Percentiles rank a stretch among this genome's conserved stretches.
phyloP scores from a whole-genome alignment of 2,329 filamentous ascomycete species.

The Diaporthe caulivora region DNA sequence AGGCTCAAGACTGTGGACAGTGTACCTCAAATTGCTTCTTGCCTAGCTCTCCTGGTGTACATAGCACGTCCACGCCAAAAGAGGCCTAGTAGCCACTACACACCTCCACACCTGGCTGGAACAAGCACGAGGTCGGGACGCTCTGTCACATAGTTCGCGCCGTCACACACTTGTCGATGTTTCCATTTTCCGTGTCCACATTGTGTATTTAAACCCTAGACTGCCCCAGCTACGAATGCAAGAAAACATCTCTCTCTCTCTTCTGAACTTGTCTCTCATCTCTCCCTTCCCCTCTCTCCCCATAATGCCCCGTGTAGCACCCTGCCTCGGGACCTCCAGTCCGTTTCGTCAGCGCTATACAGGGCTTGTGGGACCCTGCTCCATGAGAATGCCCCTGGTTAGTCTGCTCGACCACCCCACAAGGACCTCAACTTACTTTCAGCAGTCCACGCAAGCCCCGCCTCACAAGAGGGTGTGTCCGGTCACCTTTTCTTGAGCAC shows the following conservation, averaged over 20 bases:
- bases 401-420: neutral
- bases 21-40: neutral
- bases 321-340: neutral
- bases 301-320: neutral
- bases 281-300: neutral
- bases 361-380: too few species aligned
- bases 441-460: too few species aligned
- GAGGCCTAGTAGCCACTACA: neutral
- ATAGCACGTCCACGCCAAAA: neutral
- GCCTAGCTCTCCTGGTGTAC: neutral
- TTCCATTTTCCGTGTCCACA: neutral
- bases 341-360: neutral
- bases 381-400: neutral
- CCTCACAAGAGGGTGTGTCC: too few species aligned
- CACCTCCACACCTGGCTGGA: neutral
- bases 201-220: neutral
- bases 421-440: neutral
- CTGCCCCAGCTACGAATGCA: neutral
- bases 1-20: neutral
- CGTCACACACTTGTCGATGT: neutral
- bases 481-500: too few species aligned
- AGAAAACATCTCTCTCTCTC: neutral
- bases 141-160: neutral
- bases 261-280: neutral
- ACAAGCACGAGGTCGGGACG: neutral